Conservation (phyloP, 1,139 yeast genomes). For the Nematodospora anomalae region DNA sequence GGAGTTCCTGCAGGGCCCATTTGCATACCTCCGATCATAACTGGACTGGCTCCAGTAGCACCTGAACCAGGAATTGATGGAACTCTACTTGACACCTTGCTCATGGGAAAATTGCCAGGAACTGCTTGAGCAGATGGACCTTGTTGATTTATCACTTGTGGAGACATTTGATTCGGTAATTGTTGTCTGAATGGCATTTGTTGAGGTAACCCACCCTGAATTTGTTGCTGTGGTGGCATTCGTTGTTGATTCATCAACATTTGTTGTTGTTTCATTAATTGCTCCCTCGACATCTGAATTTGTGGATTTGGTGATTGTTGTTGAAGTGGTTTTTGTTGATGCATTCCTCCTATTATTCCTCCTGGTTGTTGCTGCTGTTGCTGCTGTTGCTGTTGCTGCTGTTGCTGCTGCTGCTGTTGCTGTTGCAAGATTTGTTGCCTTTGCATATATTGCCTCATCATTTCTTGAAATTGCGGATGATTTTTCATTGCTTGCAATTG, state of each 20-base stretch:
- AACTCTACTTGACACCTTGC: slow-evolving; percentile 7
- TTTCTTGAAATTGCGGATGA: slow-evolving; percentile 48
- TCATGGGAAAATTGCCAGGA: slow-evolving; percentile 8
- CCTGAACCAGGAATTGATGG: slow-evolving; percentile 8
- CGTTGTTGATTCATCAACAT: slow-evolving; percentile 13
- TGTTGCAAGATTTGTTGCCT: slow-evolving; percentile 36
- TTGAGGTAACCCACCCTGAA: slow-evolving; percentile 1
- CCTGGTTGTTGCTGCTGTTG: slow-evolving; percentile 15
- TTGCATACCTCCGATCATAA: slow-evolving; percentile 5
- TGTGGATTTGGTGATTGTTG: slow-evolving; percentile 12
- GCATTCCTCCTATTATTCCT: slow-evolving; percentile 22
- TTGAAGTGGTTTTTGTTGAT: slow-evolving; percentile 30
- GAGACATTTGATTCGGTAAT: slow-evolving; percentile 9
- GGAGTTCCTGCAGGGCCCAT: slow-evolving; percentile 5
- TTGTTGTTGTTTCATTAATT: slow-evolving; percentile 13
- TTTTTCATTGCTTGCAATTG: slow-evolving; percentile 49
- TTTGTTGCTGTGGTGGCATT: slow-evolving; percentile 6
- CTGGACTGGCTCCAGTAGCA: slow-evolving; percentile 2
- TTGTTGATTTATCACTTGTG: slow-evolving; percentile 6
- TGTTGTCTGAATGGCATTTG: slow-evolving; percentile 3
- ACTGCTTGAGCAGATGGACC: slow-evolving; percentile 3
- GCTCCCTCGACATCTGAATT: slow-evolving; percentile 11
- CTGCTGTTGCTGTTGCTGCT: slow-evolving; percentile 29
- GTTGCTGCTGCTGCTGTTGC: slow-evolving; percentile 25
- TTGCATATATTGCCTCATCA: slow-evolving; percentile 39